These are phyloP conservation scores for Talinum fruticosum DNA, from an alignment of 148 eudicot genomes.

Conservation along the genomic window DNA sequence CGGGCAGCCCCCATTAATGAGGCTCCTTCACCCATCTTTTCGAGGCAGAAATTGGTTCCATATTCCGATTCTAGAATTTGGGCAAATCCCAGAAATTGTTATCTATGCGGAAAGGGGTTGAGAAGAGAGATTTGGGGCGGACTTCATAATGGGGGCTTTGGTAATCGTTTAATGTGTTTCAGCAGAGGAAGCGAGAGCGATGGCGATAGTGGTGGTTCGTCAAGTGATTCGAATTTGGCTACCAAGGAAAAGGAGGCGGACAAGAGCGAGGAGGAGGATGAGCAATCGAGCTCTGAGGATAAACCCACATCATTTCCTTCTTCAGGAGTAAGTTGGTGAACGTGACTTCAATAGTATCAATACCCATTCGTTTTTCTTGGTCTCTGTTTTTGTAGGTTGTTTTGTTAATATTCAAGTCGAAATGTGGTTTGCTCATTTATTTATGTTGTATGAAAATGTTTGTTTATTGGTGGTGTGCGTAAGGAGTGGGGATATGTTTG, in stretches of 20 bases:
- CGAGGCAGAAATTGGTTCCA: background rate
- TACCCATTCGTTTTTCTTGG: background rate
- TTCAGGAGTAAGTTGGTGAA: slow-evolving; percentile 27
- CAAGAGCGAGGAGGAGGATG: slow-evolving; percentile 10
- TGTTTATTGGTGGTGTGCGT: background rate
- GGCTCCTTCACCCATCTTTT: background rate
- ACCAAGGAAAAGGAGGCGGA: slow-evolving; percentile 47
- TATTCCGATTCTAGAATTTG: background rate
- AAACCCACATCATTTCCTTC: slow-evolving; percentile 16
- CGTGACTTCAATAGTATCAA: background rate
- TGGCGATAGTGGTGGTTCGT: slow-evolving; percentile 23
- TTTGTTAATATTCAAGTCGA: background rate
- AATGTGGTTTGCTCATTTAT: background rate
- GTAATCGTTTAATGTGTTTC: slow-evolving; percentile 36
- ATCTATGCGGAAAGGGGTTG: slow-evolving; percentile 35
- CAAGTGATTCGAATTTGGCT: slow-evolving; percentile 52
- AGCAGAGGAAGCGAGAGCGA: slow-evolving; percentile 31
- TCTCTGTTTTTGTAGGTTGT: background rate
- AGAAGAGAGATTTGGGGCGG: slow-evolving; percentile 21
- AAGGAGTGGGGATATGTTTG: background rate
- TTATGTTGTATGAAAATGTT: background rate
- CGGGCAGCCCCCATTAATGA: slow-evolving; percentile 19
- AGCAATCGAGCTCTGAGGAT: slow-evolving; percentile 9
- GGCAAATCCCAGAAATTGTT: slow-evolving; percentile 25
- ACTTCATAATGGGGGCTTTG: slow-evolving; percentile 18